Evolutionary conservation across 306 rosid genomes (phyloP).

Genomic region (Cicer arietinum): DNA sequence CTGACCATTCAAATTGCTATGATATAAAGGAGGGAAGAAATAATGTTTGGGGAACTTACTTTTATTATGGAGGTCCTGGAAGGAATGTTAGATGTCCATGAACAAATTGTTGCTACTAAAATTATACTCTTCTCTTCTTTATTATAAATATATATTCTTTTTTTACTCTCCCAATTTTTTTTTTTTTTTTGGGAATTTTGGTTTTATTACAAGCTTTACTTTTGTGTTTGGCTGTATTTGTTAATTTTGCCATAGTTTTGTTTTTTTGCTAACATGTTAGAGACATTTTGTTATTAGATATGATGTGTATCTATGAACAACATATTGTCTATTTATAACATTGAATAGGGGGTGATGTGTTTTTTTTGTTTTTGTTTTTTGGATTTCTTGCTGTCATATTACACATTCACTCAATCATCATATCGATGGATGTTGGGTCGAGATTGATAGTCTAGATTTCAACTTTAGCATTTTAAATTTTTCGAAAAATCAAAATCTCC

Average conservation of each 20-base stretch:
- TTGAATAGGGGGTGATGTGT: too few species aligned
- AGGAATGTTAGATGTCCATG: constrained; percentile 93
- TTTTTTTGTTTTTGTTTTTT: too few species aligned
- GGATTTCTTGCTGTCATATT: too few species aligned
- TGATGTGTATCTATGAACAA: constrained; percentile 53
- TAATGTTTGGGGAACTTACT: constrained; percentile 93
- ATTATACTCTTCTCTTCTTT: constrained; percentile 21
- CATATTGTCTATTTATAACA: too few species aligned
- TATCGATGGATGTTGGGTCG: too few species aligned
- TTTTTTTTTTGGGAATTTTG: constrained; percentile 28
- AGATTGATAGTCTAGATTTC: too few species aligned
- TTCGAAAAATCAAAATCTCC: too few species aligned
- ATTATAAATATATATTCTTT: not conserved
- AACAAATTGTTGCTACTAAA: constrained; percentile 29
- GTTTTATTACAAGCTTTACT: constrained; percentile 45
- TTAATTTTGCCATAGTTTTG: constrained; percentile 42
- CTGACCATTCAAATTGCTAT: constrained; percentile 92
- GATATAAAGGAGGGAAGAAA: constrained; percentile 80
- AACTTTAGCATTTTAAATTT: too few species aligned
- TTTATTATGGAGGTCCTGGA: constrained; percentile 99
- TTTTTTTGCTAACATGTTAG: constrained; percentile 46
- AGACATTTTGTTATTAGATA: constrained; percentile 44
- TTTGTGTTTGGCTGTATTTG: constrained; percentile 51
- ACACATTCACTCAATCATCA: too few species aligned
- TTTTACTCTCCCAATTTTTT: constrained; percentile 8